Conservation (phyloP, 1,139 yeast genomes). For the Kodamaea alishanica region DNA sequence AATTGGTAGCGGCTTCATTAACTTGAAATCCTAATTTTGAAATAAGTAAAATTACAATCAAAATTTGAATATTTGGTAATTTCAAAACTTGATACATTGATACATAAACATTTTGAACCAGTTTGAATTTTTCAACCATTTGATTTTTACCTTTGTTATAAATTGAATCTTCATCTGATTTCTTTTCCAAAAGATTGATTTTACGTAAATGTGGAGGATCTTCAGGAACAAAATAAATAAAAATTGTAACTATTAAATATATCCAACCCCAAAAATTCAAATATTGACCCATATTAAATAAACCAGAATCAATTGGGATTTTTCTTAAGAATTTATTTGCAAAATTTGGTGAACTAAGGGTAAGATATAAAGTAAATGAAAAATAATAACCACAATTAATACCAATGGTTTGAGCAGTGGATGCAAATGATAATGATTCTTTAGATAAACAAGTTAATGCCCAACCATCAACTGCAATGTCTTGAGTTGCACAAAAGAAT, state of each 20-base stretch:
- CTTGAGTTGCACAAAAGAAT: constrained; percentile 93
- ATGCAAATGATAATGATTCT: constrained; percentile 83
- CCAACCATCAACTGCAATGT: constrained; percentile 99
- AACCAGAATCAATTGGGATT: constrained; percentile 59
- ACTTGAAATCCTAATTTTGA: constrained; percentile 94
- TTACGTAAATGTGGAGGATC: constrained; percentile 56
- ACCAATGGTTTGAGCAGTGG: constrained; percentile 96
- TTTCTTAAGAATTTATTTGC: constrained; percentile 78
- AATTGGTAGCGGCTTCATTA: constrained; percentile 91
- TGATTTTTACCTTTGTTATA: constrained; percentile 23
- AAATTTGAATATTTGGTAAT: constrained; percentile 70
- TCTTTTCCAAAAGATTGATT: constrained; percentile 21
- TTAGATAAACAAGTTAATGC: constrained; percentile 83
- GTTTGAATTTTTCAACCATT: constrained; percentile 5
- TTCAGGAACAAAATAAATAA: constrained; percentile 61
- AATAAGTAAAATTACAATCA: constrained; percentile 69
- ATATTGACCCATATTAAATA: constrained; percentile 71
- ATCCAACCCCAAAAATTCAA: constrained; percentile 73
- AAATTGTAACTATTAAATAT: constrained; percentile 63
- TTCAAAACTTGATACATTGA: constrained; percentile 76
- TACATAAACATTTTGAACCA: constrained; percentile 51
- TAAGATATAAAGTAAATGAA: constrained; percentile 85
- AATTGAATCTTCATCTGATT: constrained; percentile 22
- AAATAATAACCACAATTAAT: constrained; percentile 89
- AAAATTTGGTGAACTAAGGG: constrained; percentile 88